These are phyloP conservation scores for Thelonectria rubi DNA, from an alignment of 2,329 filamentous ascomycete genomes.

Conservation along the genomic window DNA sequence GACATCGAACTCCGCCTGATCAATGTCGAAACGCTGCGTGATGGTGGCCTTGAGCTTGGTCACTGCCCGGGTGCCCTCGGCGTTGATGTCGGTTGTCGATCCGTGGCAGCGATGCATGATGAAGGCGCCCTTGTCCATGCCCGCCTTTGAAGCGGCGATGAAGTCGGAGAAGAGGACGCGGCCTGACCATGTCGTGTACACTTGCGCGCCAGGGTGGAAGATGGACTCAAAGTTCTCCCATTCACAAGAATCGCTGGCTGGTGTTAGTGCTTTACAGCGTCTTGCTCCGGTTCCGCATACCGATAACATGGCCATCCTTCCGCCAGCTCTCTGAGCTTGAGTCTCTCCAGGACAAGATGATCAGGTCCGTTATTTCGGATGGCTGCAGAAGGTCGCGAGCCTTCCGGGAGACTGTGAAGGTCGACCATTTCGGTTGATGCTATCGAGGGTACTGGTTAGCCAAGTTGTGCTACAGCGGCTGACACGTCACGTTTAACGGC, in stretches of 20 bases:
- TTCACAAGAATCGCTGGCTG: conserved; percentile 56
- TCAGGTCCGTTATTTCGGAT: conserved; percentile 59
- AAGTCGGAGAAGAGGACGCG: conserved; percentile 52
- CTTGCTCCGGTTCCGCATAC: conserved; percentile 31
- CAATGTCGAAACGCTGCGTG: conserved; percentile 56
- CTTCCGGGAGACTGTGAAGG: conserved; percentile 24
- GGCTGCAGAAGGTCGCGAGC: conserved; percentile 46
- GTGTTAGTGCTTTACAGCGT: background rate
- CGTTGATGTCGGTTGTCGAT: conserved; percentile 52
- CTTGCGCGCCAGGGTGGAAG: conserved; percentile 57
- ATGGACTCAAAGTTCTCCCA: conserved; percentile 62
- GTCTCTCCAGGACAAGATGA: conserved; percentile 53
- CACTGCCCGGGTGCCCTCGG: conserved; percentile 51
- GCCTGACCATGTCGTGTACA: conserved; percentile 62
- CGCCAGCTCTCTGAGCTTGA: conserved; percentile 57
- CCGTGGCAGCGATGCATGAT: conserved; percentile 57
- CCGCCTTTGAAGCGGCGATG: conserved; percentile 49
- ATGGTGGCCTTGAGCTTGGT: conserved; percentile 62
- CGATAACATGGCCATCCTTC: conserved; percentile 60
- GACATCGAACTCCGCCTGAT: conserved; percentile 54
- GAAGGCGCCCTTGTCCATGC: conserved; percentile 54
- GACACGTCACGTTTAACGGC: background rate
- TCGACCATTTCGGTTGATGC: conserved; percentile 19
- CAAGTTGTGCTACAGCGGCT: too few relatives aligned
- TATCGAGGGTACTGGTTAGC: background rate